A percentile compares a stretch with the other conserved stretches of the same genome.
These are phyloP conservation scores for Allodekkera sacchari DNA, from an alignment of 805 yeast genomes.

Conservation along the genomic window DNA sequence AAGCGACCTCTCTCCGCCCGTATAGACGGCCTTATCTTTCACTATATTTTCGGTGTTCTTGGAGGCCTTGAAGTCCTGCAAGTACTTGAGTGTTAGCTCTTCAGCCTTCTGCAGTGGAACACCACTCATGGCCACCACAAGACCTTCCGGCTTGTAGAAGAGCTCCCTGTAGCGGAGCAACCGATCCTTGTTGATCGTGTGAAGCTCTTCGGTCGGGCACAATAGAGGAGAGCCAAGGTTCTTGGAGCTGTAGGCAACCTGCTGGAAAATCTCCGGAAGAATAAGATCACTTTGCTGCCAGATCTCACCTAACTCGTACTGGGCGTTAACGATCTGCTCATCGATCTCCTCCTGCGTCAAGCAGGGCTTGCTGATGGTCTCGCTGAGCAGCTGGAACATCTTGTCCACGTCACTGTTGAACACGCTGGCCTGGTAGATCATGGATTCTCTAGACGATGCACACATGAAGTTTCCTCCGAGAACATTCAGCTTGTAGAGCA, in stretches of 20 bases:
- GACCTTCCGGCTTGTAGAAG: conserved; percentile 70
- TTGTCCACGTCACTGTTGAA: conserved; percentile 76
- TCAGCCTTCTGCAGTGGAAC: conserved; percentile 64
- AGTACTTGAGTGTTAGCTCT: conserved; percentile 48
- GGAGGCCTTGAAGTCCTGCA: conserved; percentile 50
- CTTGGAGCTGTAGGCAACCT: conserved; percentile 62
- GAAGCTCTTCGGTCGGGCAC: conserved; percentile 66
- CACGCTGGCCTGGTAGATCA: conserved; percentile 91
- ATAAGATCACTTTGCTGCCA: conserved; percentile 76
- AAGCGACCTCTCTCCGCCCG: conserved; percentile 50
- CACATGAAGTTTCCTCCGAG: conserved; percentile 94
- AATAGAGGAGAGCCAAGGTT: conserved; percentile 82
- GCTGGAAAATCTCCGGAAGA: conserved; percentile 85
- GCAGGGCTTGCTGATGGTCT: conserved; percentile 68
- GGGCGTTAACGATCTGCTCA: conserved; percentile 66
- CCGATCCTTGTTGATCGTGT: conserved; percentile 41
- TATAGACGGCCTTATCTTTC: conserved; percentile 38
- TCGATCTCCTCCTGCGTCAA: conserved; percentile 61
- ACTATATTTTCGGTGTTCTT: conserved; percentile 14
- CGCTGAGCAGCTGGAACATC: conserved; percentile 70
- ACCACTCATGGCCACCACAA: conserved; percentile 85
- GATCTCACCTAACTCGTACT: conserved; percentile 77
- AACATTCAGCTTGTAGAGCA: conserved; percentile 67
- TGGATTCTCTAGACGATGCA: conserved; percentile 82
- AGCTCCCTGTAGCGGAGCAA: conserved; percentile 50